Conservation (phyloP, 495 filamentous ascomycete species). For the Daldinia decipiens region DNA sequence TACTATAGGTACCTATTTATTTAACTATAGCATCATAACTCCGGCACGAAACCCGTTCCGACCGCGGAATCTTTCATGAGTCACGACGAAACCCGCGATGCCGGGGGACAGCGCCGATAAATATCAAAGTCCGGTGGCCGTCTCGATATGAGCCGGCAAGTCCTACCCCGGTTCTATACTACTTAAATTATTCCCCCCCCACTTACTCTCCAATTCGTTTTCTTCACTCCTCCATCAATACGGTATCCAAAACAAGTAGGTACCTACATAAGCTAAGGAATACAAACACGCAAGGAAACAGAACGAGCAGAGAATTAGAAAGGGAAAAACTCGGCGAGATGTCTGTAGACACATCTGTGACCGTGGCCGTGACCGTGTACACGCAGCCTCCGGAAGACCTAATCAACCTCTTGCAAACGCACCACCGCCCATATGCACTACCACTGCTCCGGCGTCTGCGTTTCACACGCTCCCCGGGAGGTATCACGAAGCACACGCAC, state of each 20-base stretch:
- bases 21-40: neutral
- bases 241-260: neutral
- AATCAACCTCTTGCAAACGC: slow-evolving; percentile 52
- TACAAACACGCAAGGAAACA: neutral
- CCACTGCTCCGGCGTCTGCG: slow-evolving; percentile 68
- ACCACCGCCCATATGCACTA: slow-evolving; percentile 65
- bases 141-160: neutral
- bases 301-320: neutral
- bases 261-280: neutral
- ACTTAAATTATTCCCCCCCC: neutral
- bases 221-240: neutral
- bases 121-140: neutral
- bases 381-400: slow-evolving; percentile 51
- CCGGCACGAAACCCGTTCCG: neutral
- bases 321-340: slow-evolving; percentile 17
- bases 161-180: neutral
- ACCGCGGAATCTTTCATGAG: neutral
- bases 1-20: too few relatives aligned
- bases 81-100: slow-evolving; percentile 1
- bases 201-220: neutral
- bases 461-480: slow-evolving; percentile 56
- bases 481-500: slow-evolving; percentile 47
- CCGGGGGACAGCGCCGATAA: slow-evolving; percentile 1
- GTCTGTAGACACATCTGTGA: slow-evolving; percentile 39
- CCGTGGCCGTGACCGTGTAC: slow-evolving; percentile 45